Evolutionary conservation across 73 alveolate species (phyloP).

Genomic region (Stentor roeselii): DNA sequence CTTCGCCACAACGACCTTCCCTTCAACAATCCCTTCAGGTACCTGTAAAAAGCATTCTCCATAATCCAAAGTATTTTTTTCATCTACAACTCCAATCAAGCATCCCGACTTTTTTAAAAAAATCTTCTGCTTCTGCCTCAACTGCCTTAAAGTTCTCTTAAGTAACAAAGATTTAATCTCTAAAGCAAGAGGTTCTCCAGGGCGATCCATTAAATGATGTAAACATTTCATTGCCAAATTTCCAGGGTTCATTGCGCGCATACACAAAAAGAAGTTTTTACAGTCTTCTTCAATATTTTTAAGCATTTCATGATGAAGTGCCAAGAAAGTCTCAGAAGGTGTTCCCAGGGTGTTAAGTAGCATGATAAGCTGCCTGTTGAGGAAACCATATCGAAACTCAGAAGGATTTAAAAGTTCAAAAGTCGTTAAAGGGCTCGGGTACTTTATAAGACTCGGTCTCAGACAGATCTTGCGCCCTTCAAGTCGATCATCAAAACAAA

Average conservation of each 20-base stretch:
- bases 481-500: conserved; percentile 62
- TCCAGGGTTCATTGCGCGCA: background rate
- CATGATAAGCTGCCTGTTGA: conserved; percentile 78
- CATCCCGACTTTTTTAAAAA: conserved; percentile 42
- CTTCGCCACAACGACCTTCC: conserved; percentile 87
- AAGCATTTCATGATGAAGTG: conserved; percentile 10
- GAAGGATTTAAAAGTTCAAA: conserved; percentile 69
- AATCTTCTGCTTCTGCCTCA: conserved; percentile 45
- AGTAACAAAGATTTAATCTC: background rate
- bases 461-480: conserved; percentile 59
- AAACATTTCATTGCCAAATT: background rate
- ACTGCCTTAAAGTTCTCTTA: conserved; percentile 12
- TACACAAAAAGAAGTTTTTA: background rate
- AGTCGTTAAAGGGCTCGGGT: conserved; percentile 52
- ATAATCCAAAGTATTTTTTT: conserved; percentile 70
- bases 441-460: conserved; percentile 76
- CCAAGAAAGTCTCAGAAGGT: background rate
- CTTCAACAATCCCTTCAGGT: conserved; percentile 57
- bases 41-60: conserved; percentile 78
- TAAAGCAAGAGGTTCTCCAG: background rate
- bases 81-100: conserved; percentile 92
- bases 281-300: background rate
- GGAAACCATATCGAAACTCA: conserved; percentile 67
- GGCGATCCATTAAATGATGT: background rate
- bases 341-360: conserved; percentile 33